These are phyloP conservation scores for Paracamarosporium sp. DNA, from an alignment of 2,329 filamentous ascomycete species.

Conservation along the genomic window DNA sequence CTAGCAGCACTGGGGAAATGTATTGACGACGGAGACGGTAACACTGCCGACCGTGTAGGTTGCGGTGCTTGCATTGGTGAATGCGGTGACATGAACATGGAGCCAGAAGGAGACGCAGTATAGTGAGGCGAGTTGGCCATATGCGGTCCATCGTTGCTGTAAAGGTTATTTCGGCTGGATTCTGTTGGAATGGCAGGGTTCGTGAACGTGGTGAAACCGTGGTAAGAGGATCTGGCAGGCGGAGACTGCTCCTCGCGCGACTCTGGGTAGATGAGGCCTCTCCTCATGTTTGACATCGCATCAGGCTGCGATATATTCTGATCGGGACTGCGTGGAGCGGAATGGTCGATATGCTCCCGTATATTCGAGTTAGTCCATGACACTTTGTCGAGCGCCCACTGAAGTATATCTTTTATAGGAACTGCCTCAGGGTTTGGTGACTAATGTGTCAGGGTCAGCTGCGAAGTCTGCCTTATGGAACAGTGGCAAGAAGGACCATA, in stretches of 20 bases:
- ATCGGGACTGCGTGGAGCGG: slow-evolving; percentile 16
- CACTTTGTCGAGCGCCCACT: slow-evolving; percentile 32
- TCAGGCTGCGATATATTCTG: slow-evolving; percentile 20
- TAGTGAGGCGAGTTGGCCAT: slow-evolving; percentile 28
- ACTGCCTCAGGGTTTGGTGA: slow-evolving; percentile 15
- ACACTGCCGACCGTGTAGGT: slow-evolving; percentile 24
- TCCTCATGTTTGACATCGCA: slow-evolving; percentile 26
- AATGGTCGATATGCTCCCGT: slow-evolving; percentile 21
- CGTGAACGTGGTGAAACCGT: slow-evolving; percentile 20
- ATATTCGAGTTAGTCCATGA: slow-evolving; percentile 30
- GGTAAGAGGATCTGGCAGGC: slow-evolving; percentile 19
- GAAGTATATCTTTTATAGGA: slow-evolving; percentile 23
- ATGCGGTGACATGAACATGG: slow-evolving; percentile 39
- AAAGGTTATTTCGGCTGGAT: slow-evolving; percentile 25
- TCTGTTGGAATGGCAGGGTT: slow-evolving; percentile 21
- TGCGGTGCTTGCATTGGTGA: slow-evolving; percentile 36
- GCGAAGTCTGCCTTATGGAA: slow-evolving; percentile 1
- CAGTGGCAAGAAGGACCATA: slow-evolving; percentile 1
- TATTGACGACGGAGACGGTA: slow-evolving; percentile 41
- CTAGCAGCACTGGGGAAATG: slow-evolving; percentile 26
- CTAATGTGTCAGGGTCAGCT: slow-evolving; percentile 19
- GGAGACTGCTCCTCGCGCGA: slow-evolving; percentile 30
- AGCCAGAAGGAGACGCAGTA: slow-evolving; percentile 54
- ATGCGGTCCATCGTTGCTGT: slow-evolving; percentile 21
- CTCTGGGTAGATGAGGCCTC: slow-evolving; percentile 29